Evolutionary conservation across 2,329 filamentous ascomycete species (phyloP), one percentile per base, ranked within the genome.

Genomic region (Gnomoniopsis sp.): DNA sequence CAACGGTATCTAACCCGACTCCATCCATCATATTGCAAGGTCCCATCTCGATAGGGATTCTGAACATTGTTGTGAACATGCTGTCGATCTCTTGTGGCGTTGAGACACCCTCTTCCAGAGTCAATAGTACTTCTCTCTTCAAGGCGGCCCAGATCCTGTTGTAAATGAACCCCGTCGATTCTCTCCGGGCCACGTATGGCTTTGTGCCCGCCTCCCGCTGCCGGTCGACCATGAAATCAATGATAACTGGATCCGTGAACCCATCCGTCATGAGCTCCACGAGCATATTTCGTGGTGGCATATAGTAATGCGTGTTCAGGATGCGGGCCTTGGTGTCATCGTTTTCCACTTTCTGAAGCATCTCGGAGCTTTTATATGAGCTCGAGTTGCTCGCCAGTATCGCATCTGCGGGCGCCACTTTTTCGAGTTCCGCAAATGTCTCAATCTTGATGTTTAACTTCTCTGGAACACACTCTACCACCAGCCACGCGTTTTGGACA

Each of bases 381-480:
- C 78, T 82, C 0, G 76, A 80, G 54, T 84, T 84, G 15, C 74
- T 77, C 0, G 73, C 76, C 0, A 85, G 65, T 19, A 85, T 77
- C 48, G 75, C 75, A 54, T 84, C 81, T 0, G 59, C 23, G 0
- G 75, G 74, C 0, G 77, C 72, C 8, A 71, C 43, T 7, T 63
- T 63, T n/a, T 80, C 79, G 10, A 84, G 69, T 3, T 79, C 70
- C 2, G 70, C 76, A 58, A 83, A 79, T 0, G 75, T 78, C 14
- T 71, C 70, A 15, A 77, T 75, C 68, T 84, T 84, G 34, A 81
- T 64, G 7, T 72, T 64, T 11, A 81, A 69, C 55, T 73, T 77
- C 65, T 83, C 82, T 0, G 79, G 81, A 0, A 84, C 75, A 15
- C 75, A 79, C 66, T 82, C 81, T 59, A 83, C 74, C n/a, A 82